phyloP scores from a whole-genome alignment of 495 filamentous ascomycete genomes.

The Bacidia rubella region DNA sequence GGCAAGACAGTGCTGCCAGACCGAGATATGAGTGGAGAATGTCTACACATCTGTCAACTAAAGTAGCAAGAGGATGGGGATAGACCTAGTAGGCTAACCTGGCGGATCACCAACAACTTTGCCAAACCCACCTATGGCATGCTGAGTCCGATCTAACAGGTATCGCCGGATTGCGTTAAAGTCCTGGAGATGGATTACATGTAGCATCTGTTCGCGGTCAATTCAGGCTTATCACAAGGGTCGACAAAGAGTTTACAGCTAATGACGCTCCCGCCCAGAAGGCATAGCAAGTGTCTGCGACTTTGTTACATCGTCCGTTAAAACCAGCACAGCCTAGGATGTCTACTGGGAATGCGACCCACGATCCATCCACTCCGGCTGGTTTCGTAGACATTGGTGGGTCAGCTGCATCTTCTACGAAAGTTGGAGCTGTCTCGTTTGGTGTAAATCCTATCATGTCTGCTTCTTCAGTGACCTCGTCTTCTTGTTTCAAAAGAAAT shows the following conservation, averaged over 20 bases:
- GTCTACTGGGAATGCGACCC: constrained; percentile 23
- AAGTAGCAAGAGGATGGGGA: constrained; percentile 2
- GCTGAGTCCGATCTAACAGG: constrained; percentile 78
- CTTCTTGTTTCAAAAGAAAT: constrained; percentile 35
- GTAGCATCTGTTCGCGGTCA: constrained; percentile 47
- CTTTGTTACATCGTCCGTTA: constrained; percentile 81
- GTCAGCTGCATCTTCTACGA: neutral
- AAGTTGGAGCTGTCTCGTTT: neutral
- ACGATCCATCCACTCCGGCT: constrained; percentile 2
- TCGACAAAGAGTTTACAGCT: constrained; percentile 28
- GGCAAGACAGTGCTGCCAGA: constrained; percentile 57
- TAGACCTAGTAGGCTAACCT: constrained; percentile 27
- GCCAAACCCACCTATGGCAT: constrained; percentile 78
- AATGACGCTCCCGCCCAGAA: constrained; percentile 79
- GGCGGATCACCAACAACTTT: constrained; percentile 70
- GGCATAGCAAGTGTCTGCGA: constrained; percentile 83
- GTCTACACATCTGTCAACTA: constrained; percentile 33
- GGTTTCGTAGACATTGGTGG: neutral
- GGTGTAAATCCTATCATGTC: neutral
- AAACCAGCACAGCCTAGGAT: constrained; percentile 50
- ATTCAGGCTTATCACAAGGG: no score
- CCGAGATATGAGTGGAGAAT: constrained; percentile 85
- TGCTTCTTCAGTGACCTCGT: constrained; percentile 22
- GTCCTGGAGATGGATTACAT: constrained; percentile 46
- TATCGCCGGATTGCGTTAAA: constrained; percentile 52